Base-by-base conservation (phyloP, 176 grass and related monocot genomes). In the Cenchrus americanus region DNA sequence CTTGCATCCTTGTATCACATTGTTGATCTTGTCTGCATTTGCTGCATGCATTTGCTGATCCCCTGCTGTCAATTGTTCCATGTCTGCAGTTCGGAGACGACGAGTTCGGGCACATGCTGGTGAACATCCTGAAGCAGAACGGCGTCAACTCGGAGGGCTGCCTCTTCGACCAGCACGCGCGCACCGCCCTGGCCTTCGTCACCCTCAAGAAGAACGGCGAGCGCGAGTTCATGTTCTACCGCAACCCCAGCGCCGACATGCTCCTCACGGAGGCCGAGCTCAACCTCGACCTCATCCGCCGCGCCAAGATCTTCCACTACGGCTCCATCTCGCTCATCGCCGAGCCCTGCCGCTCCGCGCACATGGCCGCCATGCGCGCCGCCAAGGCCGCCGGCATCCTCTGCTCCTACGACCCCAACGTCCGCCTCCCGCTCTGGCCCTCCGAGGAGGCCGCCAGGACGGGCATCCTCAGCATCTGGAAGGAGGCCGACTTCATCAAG, bases 221-320 rank as follows among this genome's bases (percentile, higher is more conserved):
- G 83, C 85, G 94, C 8, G 94, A 97, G 92, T 97, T 97, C 83
- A 97, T 97, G 94, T 97, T 97, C 92, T 97, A 97, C 86, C 87
- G 94, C 57, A 97, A 97, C 87, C 94, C 94, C 0, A 87, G 83
- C 15, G 94, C 94, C 0, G 94, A 97, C 81, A 97, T 97, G 94
- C 92, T 97, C 1, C 94, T 97, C 0, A 89, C 88, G 0, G 92
- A 95, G 34, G 78, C 82, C 0, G 95, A 98, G 89, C 91, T 98
- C 23, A 90, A 98, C 84, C 40, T 98, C 1, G 84, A 71, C 80
- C 84, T 98, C 1, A 93, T 98, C 69, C 90, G 88, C 19, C 64
- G 82, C 32, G 86, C 92, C 82, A 89, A 80, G 66, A 86, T 97
- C 76, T 98, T 98, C 77, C 95, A 98, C 79, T 98, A 98, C 53